A percentile compares a stretch with the other conserved stretches of the same genome.
These are phyloP conservation scores for Xylona heveae DNA, from an alignment of 495 filamentous ascomycete species.

Conservation along the genomic window DNA sequence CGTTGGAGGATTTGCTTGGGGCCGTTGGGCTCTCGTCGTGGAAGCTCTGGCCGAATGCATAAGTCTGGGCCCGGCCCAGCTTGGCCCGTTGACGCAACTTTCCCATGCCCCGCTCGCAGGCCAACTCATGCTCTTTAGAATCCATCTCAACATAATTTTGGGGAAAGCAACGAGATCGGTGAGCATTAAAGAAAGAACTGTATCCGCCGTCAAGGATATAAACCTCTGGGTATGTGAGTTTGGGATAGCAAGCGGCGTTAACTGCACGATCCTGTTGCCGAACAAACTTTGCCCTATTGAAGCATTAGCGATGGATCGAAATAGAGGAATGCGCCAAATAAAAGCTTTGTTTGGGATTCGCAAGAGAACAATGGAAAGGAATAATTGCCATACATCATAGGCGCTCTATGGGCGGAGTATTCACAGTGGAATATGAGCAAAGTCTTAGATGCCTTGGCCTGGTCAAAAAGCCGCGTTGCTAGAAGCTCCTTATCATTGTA, in stretches of 20 bases:
- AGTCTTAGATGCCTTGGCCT: conserved; percentile 36
- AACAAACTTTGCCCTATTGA: conserved; percentile 47
- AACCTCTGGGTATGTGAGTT: conserved; percentile 78
- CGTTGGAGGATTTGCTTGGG: conserved; percentile 23
- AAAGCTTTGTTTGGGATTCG: conserved; percentile 8
- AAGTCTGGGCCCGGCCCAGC: conserved; percentile 75
- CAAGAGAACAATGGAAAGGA: conserved; percentile 1
- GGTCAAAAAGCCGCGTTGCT: conserved; percentile 51
- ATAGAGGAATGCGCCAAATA: too few relatives aligned
- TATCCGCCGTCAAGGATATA: conserved; percentile 97
- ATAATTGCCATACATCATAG: conserved; percentile 45
- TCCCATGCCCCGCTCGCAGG: conserved; percentile 84
- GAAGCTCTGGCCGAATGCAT: conserved; percentile 75
- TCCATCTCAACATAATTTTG: conserved; percentile 95
- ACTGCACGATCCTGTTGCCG: conserved; percentile 65
- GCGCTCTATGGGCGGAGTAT: conserved; percentile 93
- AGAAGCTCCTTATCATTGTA: conserved; percentile 86
- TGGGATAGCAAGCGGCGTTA: conserved; percentile 69
- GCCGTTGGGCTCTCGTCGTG: conserved; percentile 67
- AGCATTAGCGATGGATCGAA: conserved; percentile 6
- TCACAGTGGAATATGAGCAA: conserved; percentile 92
- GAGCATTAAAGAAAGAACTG: conserved; percentile 65
- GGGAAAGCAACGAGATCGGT: conserved; percentile 64
- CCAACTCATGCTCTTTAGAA: conserved; percentile 66
- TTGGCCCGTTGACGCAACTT: conserved; percentile 67